A percentile compares a stretch with the other conserved stretches of the same genome.
Evolutionary conservation across 768 basidiomycete genomes (phyloP).

Genomic region (Hebeloma cylindrosporum): DNA sequence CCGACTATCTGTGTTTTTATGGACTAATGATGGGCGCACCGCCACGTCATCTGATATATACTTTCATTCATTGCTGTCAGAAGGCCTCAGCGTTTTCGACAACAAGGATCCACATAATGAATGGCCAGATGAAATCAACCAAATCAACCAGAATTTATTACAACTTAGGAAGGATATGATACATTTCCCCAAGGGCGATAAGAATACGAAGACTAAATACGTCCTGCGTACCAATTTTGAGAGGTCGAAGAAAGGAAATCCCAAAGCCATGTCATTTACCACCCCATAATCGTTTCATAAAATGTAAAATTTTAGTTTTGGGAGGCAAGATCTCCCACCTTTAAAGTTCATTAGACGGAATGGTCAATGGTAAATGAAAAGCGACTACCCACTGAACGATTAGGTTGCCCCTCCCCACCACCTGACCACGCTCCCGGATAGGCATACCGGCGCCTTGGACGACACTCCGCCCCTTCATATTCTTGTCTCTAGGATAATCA

Average conservation of each 20-base stretch:
- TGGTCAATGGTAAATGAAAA: background rate
- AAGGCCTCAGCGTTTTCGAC: too few relatives aligned
- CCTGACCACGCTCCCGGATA: slow-evolving; percentile 48
- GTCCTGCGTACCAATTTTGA: background rate
- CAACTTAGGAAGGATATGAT: background rate
- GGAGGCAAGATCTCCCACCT: slow-evolving; percentile 43
- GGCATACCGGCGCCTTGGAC: slow-evolving; percentile 72
- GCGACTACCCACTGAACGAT: slow-evolving; percentile 54
- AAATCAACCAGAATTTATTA: background rate
- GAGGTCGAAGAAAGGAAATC: background rate
- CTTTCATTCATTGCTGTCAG: too few relatives aligned
- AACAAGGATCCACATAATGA: too few relatives aligned
- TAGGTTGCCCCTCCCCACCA: slow-evolving; percentile 60
- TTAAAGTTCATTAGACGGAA: slow-evolving; percentile 3
- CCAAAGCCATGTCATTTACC: slow-evolving; percentile 8
- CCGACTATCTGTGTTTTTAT: too few relatives aligned
- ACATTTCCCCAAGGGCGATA: slow-evolving; percentile 14
- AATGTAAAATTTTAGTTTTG: slow-evolving; percentile 28
- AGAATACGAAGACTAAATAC: slow-evolving; percentile 10
- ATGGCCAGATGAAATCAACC: slow-evolving; percentile 18
- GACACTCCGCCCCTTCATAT: slow-evolving; percentile 47
- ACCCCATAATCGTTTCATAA: slow-evolving; percentile 30
- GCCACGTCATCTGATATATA: too few relatives aligned
- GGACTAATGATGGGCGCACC: too few relatives aligned
- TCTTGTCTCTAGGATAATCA: slow-evolving; percentile 52